Evolutionary conservation across 1,284 basidiomycete genomes (phyloP).

Genomic region (Peniophora sp.): DNA sequence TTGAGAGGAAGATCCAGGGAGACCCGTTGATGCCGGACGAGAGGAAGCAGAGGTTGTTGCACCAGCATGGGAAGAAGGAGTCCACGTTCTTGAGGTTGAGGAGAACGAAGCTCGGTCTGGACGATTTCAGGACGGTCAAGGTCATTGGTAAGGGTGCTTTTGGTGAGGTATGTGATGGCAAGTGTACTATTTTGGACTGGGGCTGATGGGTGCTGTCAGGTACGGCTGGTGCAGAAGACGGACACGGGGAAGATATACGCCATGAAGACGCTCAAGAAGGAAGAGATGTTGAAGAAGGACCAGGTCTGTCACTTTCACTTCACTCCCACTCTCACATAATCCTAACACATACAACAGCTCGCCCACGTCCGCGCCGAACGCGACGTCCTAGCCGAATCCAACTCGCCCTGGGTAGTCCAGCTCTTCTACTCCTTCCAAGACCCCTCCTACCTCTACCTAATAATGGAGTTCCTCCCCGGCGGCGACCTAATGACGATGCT

Average conservation of each 20-base stretch:
- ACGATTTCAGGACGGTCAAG: constrained; percentile 95
- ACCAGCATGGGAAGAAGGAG: constrained; percentile 87
- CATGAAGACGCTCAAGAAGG: constrained; percentile 98
- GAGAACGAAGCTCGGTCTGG: constrained; percentile 86
- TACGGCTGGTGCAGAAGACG: constrained; percentile 91
- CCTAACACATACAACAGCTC: constrained; percentile 42
- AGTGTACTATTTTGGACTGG: constrained; percentile 1
- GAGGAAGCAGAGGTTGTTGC: constrained; percentile 85
- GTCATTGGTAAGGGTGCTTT: constrained; percentile 99
- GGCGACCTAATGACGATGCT: constrained; percentile 99
- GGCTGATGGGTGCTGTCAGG: constrained; percentile 36
- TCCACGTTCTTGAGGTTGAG: constrained; percentile 86
- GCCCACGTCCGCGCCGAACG: constrained; percentile 98
- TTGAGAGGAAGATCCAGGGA: constrained; percentile 81
- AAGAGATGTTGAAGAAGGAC: constrained; percentile 99
- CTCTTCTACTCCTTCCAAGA: constrained; percentile 99
- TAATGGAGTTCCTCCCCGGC: constrained; percentile 99
- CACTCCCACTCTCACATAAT: constrained; percentile 9
- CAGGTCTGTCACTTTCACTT: constrained; percentile 49
- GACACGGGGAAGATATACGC: constrained; percentile 98
- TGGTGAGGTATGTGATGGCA: constrained; percentile 63
- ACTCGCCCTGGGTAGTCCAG: constrained; percentile 97
- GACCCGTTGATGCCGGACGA: constrained; percentile 72
- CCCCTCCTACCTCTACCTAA: constrained; percentile 89
- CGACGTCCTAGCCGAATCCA: constrained; percentile 95